Conservation (phyloP, 139 green algal genomes). For the Bryopsis sp. region DNA sequence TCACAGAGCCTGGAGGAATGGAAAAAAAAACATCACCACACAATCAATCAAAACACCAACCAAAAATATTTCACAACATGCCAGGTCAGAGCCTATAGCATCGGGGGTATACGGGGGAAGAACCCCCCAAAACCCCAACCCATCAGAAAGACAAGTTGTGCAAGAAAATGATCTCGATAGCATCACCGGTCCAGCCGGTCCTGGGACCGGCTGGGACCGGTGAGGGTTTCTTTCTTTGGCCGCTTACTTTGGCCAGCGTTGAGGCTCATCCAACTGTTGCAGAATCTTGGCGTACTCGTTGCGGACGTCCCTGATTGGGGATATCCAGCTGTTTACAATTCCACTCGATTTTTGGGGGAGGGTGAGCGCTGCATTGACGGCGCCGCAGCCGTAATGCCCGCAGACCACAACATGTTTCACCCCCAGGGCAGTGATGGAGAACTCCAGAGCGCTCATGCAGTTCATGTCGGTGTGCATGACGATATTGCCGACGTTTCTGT, state of each 20-base stretch:
- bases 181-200: too few relatives aligned
- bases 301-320: conserved; percentile 47
- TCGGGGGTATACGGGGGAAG: too few relatives aligned
- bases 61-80: too few relatives aligned
- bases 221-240: too few relatives aligned
- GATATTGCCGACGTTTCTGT: conserved; percentile 83
- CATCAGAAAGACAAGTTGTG: too few relatives aligned
- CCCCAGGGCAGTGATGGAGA: conserved; percentile 56
- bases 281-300: conserved; percentile 25
- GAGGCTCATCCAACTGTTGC: neutral
- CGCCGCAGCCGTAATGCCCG: conserved; percentile 73
- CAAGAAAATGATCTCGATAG: too few relatives aligned
- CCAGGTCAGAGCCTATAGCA: too few relatives aligned
- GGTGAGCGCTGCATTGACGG: conserved; percentile 44
- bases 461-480: conserved; percentile 75
- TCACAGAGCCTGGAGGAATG: too few relatives aligned
- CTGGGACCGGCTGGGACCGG: too few relatives aligned
- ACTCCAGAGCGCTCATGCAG: conserved; percentile 62
- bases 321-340: conserved; percentile 73
- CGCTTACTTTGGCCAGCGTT: conserved; percentile 8
- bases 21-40: too few relatives aligned
- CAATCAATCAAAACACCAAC: too few relatives aligned
- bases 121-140: too few relatives aligned
- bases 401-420: conserved; percentile 75
- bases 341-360: conserved; percentile 43